These are phyloP conservation scores for Takashimella tepidaria DNA, from an alignment of 1,284 basidiomycete species.

Conservation along the genomic window DNA sequence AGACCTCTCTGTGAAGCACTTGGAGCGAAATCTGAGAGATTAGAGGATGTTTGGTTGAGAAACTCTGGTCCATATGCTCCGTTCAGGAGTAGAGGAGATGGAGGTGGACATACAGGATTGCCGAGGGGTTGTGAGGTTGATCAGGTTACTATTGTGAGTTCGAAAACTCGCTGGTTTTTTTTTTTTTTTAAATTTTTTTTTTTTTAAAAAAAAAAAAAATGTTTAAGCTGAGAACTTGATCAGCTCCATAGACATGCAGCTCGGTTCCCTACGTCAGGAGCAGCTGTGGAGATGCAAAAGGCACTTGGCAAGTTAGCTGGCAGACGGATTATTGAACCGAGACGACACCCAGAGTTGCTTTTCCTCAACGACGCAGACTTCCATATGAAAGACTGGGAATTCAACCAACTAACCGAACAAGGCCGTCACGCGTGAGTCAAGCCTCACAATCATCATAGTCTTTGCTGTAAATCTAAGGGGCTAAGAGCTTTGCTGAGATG, in stretches of 20 bases:
- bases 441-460: too few relatives aligned
- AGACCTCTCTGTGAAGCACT: constrained; percentile 27
- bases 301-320: constrained; percentile 47
- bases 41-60: constrained; percentile 27
- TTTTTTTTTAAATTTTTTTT: too few relatives aligned
- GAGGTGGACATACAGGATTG: constrained; percentile 20
- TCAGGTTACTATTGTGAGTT: constrained; percentile 41
- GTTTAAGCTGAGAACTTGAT: neutral
- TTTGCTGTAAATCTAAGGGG: too few relatives aligned
- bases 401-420: constrained; percentile 60
- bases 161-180: neutral
- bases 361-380: constrained; percentile 64
- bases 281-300: constrained; percentile 51
- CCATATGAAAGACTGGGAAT: constrained; percentile 52
- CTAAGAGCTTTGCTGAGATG: constrained; percentile 21
- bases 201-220: too few relatives aligned
- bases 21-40: constrained; percentile 14
- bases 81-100: constrained; percentile 15
- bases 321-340: constrained; percentile 42
- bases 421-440: constrained; percentile 65
- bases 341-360: constrained; percentile 50
- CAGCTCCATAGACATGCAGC: constrained; percentile 82
- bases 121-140: constrained; percentile 39
- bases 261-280: constrained; percentile 63
- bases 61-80: constrained; percentile 40